phyloP scores from a whole-genome alignment of 495 filamentous ascomycete species.

The Bombardia bombarda region DNA sequence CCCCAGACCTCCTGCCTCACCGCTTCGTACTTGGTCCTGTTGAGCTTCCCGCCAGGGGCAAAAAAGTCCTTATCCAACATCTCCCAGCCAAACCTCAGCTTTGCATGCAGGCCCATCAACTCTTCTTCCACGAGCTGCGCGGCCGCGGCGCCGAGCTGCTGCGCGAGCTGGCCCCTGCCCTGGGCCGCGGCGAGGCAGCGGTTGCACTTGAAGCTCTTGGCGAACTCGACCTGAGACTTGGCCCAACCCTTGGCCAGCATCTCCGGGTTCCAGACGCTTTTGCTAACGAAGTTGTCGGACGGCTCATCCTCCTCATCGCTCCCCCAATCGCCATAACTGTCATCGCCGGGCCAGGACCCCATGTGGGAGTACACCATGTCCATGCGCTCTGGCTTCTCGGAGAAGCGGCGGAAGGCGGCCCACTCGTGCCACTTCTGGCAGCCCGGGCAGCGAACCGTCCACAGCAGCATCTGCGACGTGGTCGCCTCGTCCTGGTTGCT shows the following conservation, averaged over 20 bases:
- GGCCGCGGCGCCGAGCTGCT: neutral
- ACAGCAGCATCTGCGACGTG: neutral
- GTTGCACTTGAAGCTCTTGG: neutral
- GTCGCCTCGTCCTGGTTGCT: too few relatives aligned
- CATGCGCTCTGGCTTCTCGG: neutral
- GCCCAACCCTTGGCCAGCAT: neutral
- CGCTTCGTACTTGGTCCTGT: neutral
- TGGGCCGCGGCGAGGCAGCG: neutral
- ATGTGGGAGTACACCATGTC: neutral
- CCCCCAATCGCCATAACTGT: too few relatives aligned
- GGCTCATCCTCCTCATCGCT: neutral
- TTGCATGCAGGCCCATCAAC: neutral
- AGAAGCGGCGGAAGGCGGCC: neutral
- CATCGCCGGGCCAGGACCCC: too few relatives aligned
- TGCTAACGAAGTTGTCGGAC: neutral
- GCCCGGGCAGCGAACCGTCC: neutral
- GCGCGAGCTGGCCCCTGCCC: neutral
- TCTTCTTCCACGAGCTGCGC: neutral
- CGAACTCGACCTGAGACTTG: neutral
- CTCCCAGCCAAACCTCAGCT: neutral
- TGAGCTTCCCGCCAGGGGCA: neutral
- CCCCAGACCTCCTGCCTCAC: neutral
- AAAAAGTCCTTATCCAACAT: neutral
- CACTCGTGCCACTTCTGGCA: slow-evolving; percentile 6
- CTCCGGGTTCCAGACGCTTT: neutral